Evolutionary conservation across 345 rosid genomes (phyloP), one percentile per base, ranked within the genome.

Genomic region (Geranium rotundifolium): DNA sequence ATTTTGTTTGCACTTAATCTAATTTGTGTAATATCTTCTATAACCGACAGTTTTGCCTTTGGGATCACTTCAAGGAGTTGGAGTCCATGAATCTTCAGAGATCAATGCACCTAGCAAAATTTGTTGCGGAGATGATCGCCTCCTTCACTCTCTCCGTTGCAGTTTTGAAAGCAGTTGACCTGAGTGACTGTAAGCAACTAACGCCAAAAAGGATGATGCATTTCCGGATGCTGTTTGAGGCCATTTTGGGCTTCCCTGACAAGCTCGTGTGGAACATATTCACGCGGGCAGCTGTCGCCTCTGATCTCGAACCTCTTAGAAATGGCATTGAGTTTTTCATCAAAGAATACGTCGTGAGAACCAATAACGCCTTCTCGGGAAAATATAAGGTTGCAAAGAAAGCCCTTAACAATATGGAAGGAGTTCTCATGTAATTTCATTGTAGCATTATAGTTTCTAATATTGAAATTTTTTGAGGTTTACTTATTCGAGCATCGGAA

Each of bases 21-120:
- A 57, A 14, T 29, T 29, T 27, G 13, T 55, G 29, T 55, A 23
- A 41, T n/a, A 56, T 55, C 34, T 62, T 60, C 29, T 30, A 67
- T 64, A 8, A 66, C 41, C 23, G 31, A 65, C 90, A 92, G 99
- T 87, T 63, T 73, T 88, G 96, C 72, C 65, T 90, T 9, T 85
- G 97, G 95, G 99, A 93, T 72, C 95, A 86, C 65, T 90, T 84
- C 67, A 90, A 84, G 58, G 90, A 86, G 82, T 76, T 88, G 60
- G 91, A 90, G 66, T 72, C 91, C 0, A 82, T 80, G 89, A 75
- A 77, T 19, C 90, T 87, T 56, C 60, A 66, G 65, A 83, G 96
- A 74, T 88, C 96, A 15, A 84, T 93, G 96, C 85, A 93, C 75
- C 81, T 88, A 23, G 97, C 95, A 9, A 90, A 85, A 67, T 86